Evolutionary conservation across 1,139 yeast species (phyloP), one percentile per base, ranked within the genome.

Genomic region (Taphrina pruni): DNA sequence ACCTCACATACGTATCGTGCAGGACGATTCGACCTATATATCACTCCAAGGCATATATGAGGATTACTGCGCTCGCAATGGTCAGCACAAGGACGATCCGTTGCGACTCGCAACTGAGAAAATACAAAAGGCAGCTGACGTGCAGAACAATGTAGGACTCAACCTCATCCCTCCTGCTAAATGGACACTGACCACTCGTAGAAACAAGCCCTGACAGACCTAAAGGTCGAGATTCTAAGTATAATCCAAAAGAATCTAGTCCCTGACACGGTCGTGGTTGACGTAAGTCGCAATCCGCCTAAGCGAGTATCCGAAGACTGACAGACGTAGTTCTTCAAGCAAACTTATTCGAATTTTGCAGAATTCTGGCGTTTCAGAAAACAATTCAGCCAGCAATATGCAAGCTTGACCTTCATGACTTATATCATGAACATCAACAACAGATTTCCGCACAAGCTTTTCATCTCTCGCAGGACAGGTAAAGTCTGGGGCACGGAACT

Each of bases 301-400:
- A 43, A 46, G 51, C 21, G 38, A 26, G 4, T n/a, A 21, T 50
- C 20, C 55, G 35, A 55, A 65, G n/a, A 50, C 35, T 32, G 35
- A 50, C 21, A 26, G 17, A 6, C 74, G 73, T 45, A 45, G 48
- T 84, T 84, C 74, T 86, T 85, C 73, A 79, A 88, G 70, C 83
- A 83, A 2, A 81, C 88, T 65, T 95, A 87, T 79, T 84, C 88
- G 11, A 84, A 87, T 70, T 95, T 89, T 78, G 97, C 90, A 77
- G 97, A 94, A 76, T 94, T 93, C 82, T 95, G 99, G 99, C 80
- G 93, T 69, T 95, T 95, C 88, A 86, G 98, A 72, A 93, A 93
- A 76, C 97, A 92, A 76, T 95, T 95, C 76, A 87, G 97, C 11
- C 89, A 97, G 21, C 97, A 93, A 79, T 95, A 94, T 79, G 97